Evolutionary conservation across 2,329 filamentous ascomycete genomes (phyloP), one percentile per base, ranked within the genome.

Genomic region (Pseudogymnoascus sp.): DNA sequence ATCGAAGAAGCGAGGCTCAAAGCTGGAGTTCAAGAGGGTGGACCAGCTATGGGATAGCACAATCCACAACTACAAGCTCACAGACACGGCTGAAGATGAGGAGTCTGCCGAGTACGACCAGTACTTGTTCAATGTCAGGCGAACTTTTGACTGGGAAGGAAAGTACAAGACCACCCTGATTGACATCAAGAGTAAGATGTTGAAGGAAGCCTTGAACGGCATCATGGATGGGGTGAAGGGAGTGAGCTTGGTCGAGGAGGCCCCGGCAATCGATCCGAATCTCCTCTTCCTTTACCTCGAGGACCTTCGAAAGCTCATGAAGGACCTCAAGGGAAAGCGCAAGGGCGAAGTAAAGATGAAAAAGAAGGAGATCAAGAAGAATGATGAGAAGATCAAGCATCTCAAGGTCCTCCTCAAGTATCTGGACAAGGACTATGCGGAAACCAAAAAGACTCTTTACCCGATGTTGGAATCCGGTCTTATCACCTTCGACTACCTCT

Each of bases 401-500:
- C 81, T 92, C 67, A 91, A 90, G 70, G 78, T 91, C 0, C 80
- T 95, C 3, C 75, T 92, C 62, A 84, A 84, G 63, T 94, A 91
- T 69, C 78, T 94, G n/a, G 87, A 92, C 68, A 84, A 87, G 65
- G 92, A 96, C 74, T 96, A 91, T 70, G 84, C 85, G 1, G 82
- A 89, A 16, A 86, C 82, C 35, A 92, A 93, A 72, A 90, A 91
- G 74, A 89, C 87, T 1, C 80, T 96, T 0, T 88, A 92, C 68
- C 89, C 91, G 0, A 84, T 96, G 76, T 79, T 96, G 1, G 84
- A 91, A 66, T 89, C 87, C 33, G 90, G 91, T 7, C 85, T 91
- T 50, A 95, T 96, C 72, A 95, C 91, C 0, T 96, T 92, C 69
- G 91, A 96, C 63, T 81, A 95, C 2, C 78, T 95, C 1, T 96